Percentiles rank a stretch among this genome's conserved stretches.
Evolutionary conservation across 2,329 filamentous ascomycete species (phyloP).

Genomic region (Alternaria arborescens): DNA sequence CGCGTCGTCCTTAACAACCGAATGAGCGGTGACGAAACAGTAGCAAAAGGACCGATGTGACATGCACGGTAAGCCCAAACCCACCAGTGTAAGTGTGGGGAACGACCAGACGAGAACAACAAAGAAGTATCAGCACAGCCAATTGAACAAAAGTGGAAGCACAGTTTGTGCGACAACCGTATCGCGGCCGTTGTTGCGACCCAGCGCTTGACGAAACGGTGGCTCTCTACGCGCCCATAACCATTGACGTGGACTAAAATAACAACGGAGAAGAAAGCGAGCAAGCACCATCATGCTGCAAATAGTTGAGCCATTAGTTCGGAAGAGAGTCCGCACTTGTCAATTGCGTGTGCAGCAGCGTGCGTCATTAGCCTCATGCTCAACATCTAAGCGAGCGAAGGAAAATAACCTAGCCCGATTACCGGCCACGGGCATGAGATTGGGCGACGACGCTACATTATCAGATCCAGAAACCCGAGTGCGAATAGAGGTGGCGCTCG

Average conservation of each 20-base stretch:
- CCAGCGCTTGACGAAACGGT: slow-evolving; percentile 25
- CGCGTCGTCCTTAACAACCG: slow-evolving; percentile 18
- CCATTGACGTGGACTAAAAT: background rate
- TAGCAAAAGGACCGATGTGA: slow-evolving; percentile 34
- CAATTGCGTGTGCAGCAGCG: slow-evolving; percentile 36
- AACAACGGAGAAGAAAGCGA: background rate
- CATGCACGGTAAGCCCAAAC: slow-evolving; percentile 24
- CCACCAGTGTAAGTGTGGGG: slow-evolving; percentile 23
- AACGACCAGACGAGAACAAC: slow-evolving; percentile 23
- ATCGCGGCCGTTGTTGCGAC: slow-evolving; percentile 8
- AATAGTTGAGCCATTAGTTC: slow-evolving; percentile 28
- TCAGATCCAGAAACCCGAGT: slow-evolving; percentile 3
- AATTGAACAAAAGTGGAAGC: slow-evolving; percentile 6
- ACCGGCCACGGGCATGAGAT: slow-evolving; percentile 24
- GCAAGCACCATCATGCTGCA: slow-evolving; percentile 9
- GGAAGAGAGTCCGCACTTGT: slow-evolving; percentile 35
- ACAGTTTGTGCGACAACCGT: slow-evolving; percentile 9
- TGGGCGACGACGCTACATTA: background rate
- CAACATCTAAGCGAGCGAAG: slow-evolving; percentile 34
- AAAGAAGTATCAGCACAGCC: slow-evolving; percentile 10
- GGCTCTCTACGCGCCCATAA: slow-evolving; percentile 9
- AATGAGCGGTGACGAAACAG: slow-evolving; percentile 37
- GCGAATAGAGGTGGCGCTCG: slow-evolving; percentile 1
- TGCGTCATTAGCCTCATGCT: slow-evolving; percentile 37
- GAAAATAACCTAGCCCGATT: slow-evolving; percentile 29